Evolutionary conservation across 352 stramenopile species (phyloP).

Genomic region (Phytophthora syringae): DNA sequence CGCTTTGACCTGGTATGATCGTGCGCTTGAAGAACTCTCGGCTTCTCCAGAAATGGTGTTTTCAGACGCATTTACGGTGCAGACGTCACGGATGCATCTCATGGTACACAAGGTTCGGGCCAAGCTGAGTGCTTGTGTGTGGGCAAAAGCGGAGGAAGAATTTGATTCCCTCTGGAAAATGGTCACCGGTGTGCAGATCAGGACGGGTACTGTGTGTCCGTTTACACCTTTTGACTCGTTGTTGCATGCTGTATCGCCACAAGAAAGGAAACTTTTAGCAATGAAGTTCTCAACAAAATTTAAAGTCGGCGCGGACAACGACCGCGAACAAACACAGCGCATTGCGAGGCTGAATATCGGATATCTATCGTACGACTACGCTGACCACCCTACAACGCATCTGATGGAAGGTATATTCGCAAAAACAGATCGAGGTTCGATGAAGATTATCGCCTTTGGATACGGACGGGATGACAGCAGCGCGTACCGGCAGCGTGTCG

Average conservation of each 20-base stretch:
- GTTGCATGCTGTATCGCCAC: constrained; percentile 42
- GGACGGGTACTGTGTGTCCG: constrained; percentile 16
- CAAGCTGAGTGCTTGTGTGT: constrained; percentile 61
- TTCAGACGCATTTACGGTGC: constrained; percentile 10
- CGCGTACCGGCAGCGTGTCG: constrained; percentile 38
- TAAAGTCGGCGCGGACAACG: background rate
- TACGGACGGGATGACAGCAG: constrained; percentile 79
- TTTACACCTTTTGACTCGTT: constrained; percentile 83
- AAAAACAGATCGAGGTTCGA: constrained; percentile 32
- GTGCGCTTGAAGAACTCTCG: constrained; percentile 20
- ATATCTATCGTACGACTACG: constrained; percentile 87
- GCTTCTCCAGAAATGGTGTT: constrained; percentile 13
- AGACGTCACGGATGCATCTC: constrained; percentile 22
- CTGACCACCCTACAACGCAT: constrained; percentile 81
- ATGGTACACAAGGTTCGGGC: constrained; percentile 47
- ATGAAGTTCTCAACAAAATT: constrained; percentile 37
- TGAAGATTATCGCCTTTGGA: constrained; percentile 48
- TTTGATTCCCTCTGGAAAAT: constrained; percentile 43
- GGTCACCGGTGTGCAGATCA: constrained; percentile 37
- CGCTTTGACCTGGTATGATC: constrained; percentile 41
- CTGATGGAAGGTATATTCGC: constrained; percentile 80
- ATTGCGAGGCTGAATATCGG: constrained; percentile 53
- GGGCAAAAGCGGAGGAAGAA: constrained; percentile 41
- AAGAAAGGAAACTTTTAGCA: constrained; percentile 51
- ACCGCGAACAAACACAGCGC: background rate